A percentile compares a stretch with the other conserved stretches of the same genome.
Conservation (phyloP, 2,329 filamentous ascomycete species). For the Hypoxylon sp. region DNA sequence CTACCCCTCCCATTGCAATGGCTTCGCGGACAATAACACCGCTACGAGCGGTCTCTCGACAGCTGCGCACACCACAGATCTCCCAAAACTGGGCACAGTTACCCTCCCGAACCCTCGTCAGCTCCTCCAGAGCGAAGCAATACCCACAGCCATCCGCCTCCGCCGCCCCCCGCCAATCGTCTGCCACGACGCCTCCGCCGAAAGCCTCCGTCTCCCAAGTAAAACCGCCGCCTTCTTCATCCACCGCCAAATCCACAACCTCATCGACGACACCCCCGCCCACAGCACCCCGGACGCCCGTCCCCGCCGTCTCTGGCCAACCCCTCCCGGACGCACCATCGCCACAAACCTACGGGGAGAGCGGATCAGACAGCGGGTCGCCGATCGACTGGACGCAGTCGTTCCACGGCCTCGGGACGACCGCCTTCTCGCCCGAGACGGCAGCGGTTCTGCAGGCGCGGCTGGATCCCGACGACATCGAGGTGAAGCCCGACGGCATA, state of each 20-base stretch:
- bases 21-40: constrained; percentile 45
- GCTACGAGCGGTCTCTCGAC: constrained; percentile 38
- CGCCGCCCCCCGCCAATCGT: constrained; percentile 14
- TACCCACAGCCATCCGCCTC: constrained; percentile 5
- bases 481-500: constrained; percentile 98
- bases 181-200: constrained; percentile 32
- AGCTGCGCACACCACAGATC: background rate
- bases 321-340: constrained; percentile 51
- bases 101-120: constrained; percentile 26
- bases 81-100: constrained; percentile 2
- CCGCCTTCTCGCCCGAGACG: constrained; percentile 78
- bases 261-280: constrained; percentile 5
- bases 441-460: constrained; percentile 76
- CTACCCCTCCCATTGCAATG: constrained; percentile 34
- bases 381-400: constrained; percentile 83
- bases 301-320: constrained; percentile 48
- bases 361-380: constrained; percentile 3
- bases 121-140: constrained; percentile 38
- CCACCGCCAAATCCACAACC: background rate
- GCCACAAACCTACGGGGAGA: background rate
- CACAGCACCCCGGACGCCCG: constrained; percentile 37
- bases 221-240: background rate
- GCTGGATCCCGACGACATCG: constrained; percentile 80
- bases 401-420: constrained; percentile 80
- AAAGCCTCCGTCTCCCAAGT: background rate